Evolutionary conservation across 2,329 filamentous ascomycete species (phyloP).

Genomic region (Ascocoryne sarcoides): DNA sequence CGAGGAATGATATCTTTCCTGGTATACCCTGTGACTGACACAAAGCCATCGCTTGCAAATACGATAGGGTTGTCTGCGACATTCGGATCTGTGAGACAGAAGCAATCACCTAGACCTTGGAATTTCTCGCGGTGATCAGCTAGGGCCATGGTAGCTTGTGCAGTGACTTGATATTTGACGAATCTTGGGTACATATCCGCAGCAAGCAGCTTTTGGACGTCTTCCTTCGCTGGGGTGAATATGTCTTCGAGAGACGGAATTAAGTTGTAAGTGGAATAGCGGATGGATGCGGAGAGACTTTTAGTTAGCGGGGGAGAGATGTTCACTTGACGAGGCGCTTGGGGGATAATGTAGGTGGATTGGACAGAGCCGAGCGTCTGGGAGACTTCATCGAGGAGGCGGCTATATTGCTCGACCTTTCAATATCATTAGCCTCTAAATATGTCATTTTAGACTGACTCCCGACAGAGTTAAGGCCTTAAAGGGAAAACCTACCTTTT

Average conservation of each 20-base stretch:
- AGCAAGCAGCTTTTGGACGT: constrained; percentile 37
- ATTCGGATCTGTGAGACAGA: constrained; percentile 46
- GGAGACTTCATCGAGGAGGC: constrained; percentile 36
- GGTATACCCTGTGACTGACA: constrained; percentile 41
- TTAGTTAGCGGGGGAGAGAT: constrained; percentile 15
- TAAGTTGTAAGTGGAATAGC: constrained; percentile 20
- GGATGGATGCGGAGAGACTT: constrained; percentile 16
- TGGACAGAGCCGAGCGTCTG: constrained; percentile 38
- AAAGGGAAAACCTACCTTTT: constrained; percentile 33
- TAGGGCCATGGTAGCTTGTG: constrained; percentile 37
- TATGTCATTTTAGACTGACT: no score
- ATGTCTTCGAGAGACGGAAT: constrained; percentile 25
- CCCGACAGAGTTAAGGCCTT: no score
- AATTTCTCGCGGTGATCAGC: constrained; percentile 35
- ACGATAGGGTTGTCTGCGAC: constrained; percentile 42
- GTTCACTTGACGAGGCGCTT: constrained; percentile 25
- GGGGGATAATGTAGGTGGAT: constrained; percentile 33
- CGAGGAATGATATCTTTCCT: constrained; percentile 39
- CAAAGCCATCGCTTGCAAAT: constrained; percentile 42
- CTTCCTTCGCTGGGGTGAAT: constrained; percentile 33
- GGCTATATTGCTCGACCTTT: constrained; percentile 37
- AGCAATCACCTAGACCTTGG: constrained; percentile 48
- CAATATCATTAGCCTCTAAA: neutral
- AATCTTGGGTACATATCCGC: constrained; percentile 43
- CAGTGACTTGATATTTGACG: constrained; percentile 42